These are phyloP conservation scores for Adansonia madagascariensis DNA, from an alignment of 441 rosid species.

Conservation along the genomic window DNA sequence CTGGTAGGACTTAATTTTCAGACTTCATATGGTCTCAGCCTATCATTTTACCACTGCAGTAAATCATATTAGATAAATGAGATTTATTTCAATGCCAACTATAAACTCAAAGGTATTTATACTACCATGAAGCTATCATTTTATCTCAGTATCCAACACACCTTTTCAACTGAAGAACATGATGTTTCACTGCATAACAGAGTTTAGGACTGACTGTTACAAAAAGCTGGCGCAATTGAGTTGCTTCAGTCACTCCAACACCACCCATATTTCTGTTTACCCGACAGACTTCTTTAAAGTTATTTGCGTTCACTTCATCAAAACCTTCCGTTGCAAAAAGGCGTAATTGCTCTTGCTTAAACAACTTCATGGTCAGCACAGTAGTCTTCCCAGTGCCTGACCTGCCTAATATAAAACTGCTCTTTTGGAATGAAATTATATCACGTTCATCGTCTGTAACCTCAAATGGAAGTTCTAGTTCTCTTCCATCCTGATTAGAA, in stretches of 20 bases:
- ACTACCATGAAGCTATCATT: slow-evolving; percentile 9
- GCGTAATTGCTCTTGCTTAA: slow-evolving; percentile 42
- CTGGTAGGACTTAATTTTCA: not conserved
- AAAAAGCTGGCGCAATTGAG: slow-evolving; percentile 49
- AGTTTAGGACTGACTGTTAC: slow-evolving; percentile 54
- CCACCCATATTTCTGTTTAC: slow-evolving; percentile 17
- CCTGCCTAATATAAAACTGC: slow-evolving; percentile 56
- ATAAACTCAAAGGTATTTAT: not conserved
- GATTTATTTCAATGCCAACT: not conserved
- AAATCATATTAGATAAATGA: not conserved
- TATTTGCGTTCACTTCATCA: slow-evolving; percentile 16
- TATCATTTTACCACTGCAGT: not conserved
- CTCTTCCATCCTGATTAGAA: slow-evolving; percentile 41
- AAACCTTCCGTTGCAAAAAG: slow-evolving; percentile 35
- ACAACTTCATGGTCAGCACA: slow-evolving; percentile 50
- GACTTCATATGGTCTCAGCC: slow-evolving; percentile 2
- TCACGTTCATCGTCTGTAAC: slow-evolving; percentile 47
- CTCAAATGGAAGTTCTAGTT: slow-evolving; percentile 56
- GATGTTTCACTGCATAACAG: slow-evolving; percentile 54
- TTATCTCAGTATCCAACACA: slow-evolving; percentile 20
- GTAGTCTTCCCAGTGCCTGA: slow-evolving; percentile 74
- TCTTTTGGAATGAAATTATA: slow-evolving; percentile 38
- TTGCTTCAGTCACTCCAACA: slow-evolving; percentile 20
- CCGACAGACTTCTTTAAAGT: not conserved
- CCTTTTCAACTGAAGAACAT: slow-evolving; percentile 52